Base-by-base conservation (phyloP, 2,329 filamentous ascomycete species). In the Ophiostoma sp. region DNA sequence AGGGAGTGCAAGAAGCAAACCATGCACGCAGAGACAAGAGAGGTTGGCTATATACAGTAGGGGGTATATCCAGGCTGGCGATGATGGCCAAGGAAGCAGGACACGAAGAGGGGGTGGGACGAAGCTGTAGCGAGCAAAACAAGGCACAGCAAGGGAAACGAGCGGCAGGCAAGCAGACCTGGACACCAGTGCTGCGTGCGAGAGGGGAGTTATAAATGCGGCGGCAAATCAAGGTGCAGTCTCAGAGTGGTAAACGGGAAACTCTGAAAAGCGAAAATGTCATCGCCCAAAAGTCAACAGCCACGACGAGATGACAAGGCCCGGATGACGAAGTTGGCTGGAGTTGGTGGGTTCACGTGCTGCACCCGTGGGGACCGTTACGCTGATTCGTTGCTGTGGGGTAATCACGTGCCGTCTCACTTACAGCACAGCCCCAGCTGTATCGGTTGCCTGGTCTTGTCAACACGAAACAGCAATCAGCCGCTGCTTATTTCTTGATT, bases 311-410 rank as follows among this genome's bases (percentile, higher is more conserved):
- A 64, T 64, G 63, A 45, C 63, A n/a, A 42, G 62, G 41, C 63
- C 41, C 36, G 42, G 63, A 64, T 64, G 63, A 64, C 63, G 63
- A 64, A 64, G 63, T 64, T 44, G 63, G 41, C 42, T 64, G 62
- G 62, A 42, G 40, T 44, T 62, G 55, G 42, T 64, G 40, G 63
- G 42, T 64, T 64, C 63, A 64, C 62, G 62, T 64, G 62, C 45
- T 64, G 62, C 62, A 42, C 16, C 12, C 40, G 60, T 63, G 60
- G 60, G 40, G 60, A 41, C 49, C 18, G 49, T 55, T 55, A 9
- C 38, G 38, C 60, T 63, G 62, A 44, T 44, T 64, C 40, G 63
- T 42, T 44, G 63, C n/a, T 64, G 42, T 64, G 63, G 63, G 63
- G 63, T 64, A 47, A 42, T 64, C 63, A 64, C 63, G 63, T 64